Evolutionary conservation across 306 rosid genomes (phyloP).

Genomic region (Datisca glomerata): DNA sequence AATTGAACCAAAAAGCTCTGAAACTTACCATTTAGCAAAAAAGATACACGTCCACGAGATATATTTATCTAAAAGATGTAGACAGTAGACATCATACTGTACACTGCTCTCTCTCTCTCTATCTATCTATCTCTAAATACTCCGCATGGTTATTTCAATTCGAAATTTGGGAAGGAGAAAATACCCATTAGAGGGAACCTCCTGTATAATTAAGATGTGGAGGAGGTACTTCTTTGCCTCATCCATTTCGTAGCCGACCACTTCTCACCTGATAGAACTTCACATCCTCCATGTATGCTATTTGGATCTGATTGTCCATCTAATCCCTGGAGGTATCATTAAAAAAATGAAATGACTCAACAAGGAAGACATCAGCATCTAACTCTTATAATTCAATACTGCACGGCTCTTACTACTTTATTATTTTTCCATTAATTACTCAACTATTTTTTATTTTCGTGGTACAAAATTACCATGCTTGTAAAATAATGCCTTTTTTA

Average conservation of each 20-base stretch:
- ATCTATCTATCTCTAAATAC: background rate
- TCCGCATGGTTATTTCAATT: too few species aligned
- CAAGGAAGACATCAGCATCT: background rate
- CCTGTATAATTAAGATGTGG: background rate
- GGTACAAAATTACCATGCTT: too few species aligned
- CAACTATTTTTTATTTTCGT: too few species aligned
- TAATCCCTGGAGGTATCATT: slow-evolving; percentile 21
- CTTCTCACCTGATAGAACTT: slow-evolving; percentile 40
- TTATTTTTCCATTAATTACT: too few species aligned
- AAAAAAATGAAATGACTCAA: background rate
- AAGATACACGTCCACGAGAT: too few species aligned
- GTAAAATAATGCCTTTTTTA: too few species aligned
- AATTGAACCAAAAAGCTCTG: too few species aligned
- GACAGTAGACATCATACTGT: background rate
- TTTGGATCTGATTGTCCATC: slow-evolving; percentile 42
- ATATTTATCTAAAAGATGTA: too few species aligned
- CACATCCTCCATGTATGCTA: slow-evolving; percentile 50
- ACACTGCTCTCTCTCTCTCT: slow-evolving; percentile 1
- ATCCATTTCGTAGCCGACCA: slow-evolving; percentile 66
- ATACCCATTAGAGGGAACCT: background rate
- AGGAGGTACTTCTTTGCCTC: slow-evolving; percentile 32
- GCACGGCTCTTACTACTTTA: too few species aligned
- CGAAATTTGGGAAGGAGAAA: too few species aligned
- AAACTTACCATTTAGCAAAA: too few species aligned
- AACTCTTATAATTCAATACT: background rate